Conservation (phyloP, 805 yeast species). For the Candida ortonii region DNA sequence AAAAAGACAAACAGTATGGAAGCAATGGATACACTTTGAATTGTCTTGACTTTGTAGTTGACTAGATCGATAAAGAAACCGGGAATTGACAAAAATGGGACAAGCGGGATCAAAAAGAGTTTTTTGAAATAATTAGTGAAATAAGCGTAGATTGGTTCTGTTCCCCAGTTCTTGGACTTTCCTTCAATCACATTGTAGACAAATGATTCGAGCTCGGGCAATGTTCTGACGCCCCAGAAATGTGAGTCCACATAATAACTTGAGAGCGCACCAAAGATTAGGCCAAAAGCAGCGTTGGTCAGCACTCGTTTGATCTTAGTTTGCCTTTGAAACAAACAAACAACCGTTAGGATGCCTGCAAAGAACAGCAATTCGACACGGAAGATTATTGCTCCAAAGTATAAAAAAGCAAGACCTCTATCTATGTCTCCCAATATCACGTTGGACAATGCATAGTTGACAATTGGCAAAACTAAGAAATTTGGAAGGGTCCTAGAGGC, state of each 20-base stretch:
- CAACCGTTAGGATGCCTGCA: constrained; percentile 45
- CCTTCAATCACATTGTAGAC: constrained; percentile 75
- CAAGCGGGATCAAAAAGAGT: constrained; percentile 47
- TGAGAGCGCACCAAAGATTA: constrained; percentile 45
- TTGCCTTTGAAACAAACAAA: constrained; percentile 47
- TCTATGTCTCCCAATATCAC: constrained; percentile 48
- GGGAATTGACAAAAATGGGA: constrained; percentile 34
- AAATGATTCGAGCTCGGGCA: constrained; percentile 75
- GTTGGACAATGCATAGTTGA: constrained; percentile 51
- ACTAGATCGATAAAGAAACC: constrained; percentile 32
- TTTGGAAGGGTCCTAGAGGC: constrained; percentile 88
- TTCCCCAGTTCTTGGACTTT: constrained; percentile 78
- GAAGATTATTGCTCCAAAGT: constrained; percentile 65
- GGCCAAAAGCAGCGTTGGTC: constrained; percentile 46
- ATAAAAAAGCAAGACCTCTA: constrained; percentile 48
- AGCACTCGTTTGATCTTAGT: constrained; percentile 40
- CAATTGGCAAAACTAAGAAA: constrained; percentile 74
- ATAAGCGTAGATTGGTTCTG: constrained; percentile 70
- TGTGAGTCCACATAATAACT: constrained; percentile 62
- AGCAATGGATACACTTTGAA: constrained; percentile 49
- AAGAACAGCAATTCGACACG: constrained; percentile 68
- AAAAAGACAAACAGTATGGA: constrained; percentile 53
- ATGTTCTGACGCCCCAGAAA: constrained; percentile 61
- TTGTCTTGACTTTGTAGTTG: constrained; percentile 28
- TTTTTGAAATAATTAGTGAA: constrained; percentile 51